Percentiles rank a stretch among this genome's conserved stretches.
phyloP scores from a whole-genome alignment of 2,329 filamentous ascomycete species.

The Colletotrichum orchidophilum region DNA sequence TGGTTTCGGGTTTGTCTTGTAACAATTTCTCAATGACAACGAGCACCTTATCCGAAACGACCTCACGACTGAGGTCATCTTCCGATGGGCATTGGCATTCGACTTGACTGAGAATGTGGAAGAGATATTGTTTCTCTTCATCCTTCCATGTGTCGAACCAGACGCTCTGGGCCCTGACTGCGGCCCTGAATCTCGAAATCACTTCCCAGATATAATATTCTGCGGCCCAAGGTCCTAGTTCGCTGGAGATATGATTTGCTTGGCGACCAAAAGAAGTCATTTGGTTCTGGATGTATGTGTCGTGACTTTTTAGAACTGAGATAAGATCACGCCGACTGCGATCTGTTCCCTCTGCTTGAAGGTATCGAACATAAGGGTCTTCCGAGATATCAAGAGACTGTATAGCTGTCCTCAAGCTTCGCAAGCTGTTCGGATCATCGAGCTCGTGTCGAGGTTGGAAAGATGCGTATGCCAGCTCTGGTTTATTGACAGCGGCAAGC shows the following conservation, averaged over 20 bases:
- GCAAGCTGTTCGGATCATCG: constrained; percentile 48
- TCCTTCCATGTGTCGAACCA: constrained; percentile 53
- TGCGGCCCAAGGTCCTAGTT: constrained; percentile 75
- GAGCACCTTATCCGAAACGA: constrained; percentile 66
- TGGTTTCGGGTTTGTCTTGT: constrained; percentile 49
- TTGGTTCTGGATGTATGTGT: constrained; percentile 64
- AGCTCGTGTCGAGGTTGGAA: constrained; percentile 41
- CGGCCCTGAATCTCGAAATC: constrained; percentile 46
- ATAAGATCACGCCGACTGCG: constrained; percentile 50
- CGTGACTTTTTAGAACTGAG: constrained; percentile 50
- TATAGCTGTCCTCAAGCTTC: constrained; percentile 53
- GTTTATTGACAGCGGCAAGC: constrained; percentile 73
- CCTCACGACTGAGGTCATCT: constrained; percentile 31
- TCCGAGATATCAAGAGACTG: constrained; percentile 61
- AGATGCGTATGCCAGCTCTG: constrained; percentile 55
- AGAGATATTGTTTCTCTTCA: constrained; percentile 66
- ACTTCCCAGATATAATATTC: constrained; percentile 70
- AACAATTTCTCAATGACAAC: constrained; percentile 63
- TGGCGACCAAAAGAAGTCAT: constrained; percentile 64
- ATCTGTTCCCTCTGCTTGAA: constrained; percentile 54
- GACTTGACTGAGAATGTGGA: constrained; percentile 53
- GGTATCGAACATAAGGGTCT: constrained; percentile 67
- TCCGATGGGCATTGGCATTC: constrained; percentile 36
- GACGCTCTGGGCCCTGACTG: constrained; percentile 35
- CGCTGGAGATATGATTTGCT: constrained; percentile 57